Evolutionary conservation across 148 eudicot genomes (phyloP), one percentile per base, ranked within the genome.

Genomic region (Heliamphora exappendiculata): DNA sequence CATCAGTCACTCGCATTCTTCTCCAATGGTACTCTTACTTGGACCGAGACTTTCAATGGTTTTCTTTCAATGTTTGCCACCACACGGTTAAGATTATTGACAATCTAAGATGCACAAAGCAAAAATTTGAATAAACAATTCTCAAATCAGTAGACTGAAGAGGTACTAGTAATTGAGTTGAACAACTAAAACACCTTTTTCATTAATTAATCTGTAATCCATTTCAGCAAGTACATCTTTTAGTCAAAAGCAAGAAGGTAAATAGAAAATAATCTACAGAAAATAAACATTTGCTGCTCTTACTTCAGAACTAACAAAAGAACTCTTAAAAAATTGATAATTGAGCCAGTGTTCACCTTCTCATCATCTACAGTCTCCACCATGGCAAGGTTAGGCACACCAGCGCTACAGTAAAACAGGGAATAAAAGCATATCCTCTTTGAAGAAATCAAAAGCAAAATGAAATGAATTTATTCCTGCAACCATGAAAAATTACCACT

Each of bases 21-120:
- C 99, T 76, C 99, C 99, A 82, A 93, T 93, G 51, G 99, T 96
- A 68, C 93, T n/a, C n/a, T 96, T 75, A 96, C 99, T 87, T 96
- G 99, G 78, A 96, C 87, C 76, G 93, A 77, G 24, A 93, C 92
- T 84, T 84, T 93, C 81, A 96, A 75, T 63, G 94, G 98, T 47
- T 89, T 90, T 73, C 99, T 87, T 74, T 88, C 97, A 75, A 90
- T 88, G 84, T 84, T 89, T 64, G 83, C 95, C 59, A 87, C 87
- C 51, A 79, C 91, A 78, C 95, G 98, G 77, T 96, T 86, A 77
- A 96, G 99, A 82, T 83, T 86, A 84, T 93, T 91, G 73, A 98
- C 99, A 80, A 96, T 96, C 99, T 94, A 76, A 68, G 85, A 73
- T 33, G 70, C 20, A 79, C 65, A 62, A 71, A 57, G 42, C 34